Percentiles rank a stretch among this genome's conserved stretches.
These are phyloP conservation scores for Fusarium mexicanum DNA, from an alignment of 2,329 filamentous ascomycete genomes.

Conservation along the genomic window DNA sequence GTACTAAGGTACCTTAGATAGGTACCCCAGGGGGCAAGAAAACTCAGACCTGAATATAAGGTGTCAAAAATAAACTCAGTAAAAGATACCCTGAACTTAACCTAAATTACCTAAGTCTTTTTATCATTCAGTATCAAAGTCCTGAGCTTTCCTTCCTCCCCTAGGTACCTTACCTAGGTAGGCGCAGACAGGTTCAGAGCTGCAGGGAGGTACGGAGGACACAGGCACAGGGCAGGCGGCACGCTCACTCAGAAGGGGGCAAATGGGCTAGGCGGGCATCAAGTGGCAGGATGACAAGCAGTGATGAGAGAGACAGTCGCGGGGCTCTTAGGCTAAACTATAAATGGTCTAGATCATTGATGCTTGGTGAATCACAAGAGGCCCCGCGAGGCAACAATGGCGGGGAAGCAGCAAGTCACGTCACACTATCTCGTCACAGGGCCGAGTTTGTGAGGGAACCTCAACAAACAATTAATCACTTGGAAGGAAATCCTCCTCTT, in stretches of 20 bases:
- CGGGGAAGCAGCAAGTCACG: slow-evolving; percentile 40
- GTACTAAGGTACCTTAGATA: background rate
- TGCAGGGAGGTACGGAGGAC: slow-evolving; percentile 16
- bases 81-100: background rate
- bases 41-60: background rate
- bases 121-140: background rate
- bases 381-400: slow-evolving; percentile 41
- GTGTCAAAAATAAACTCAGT: background rate
- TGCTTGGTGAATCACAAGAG: slow-evolving; percentile 43
- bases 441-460: slow-evolving; percentile 18
- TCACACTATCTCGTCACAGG: slow-evolving; percentile 40
- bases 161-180: background rate
- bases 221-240: slow-evolving; percentile 33
- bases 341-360: slow-evolving; percentile 11
- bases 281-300: slow-evolving; percentile 39
- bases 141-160: background rate
- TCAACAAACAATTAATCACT: background rate
- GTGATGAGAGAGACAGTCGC: slow-evolving; percentile 36
- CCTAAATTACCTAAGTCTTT: background rate
- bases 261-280: slow-evolving; percentile 1
- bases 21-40: background rate
- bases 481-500: background rate
- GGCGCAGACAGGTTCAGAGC: slow-evolving; percentile 11
- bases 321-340: slow-evolving; percentile 39
- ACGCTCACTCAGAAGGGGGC: slow-evolving; percentile 19